A percentile compares a stretch with the other conserved stretches of the same genome.
phyloP scores from a whole-genome alignment of 768 basidiomycete species.

The Tricholoma hemisulphureum region DNA sequence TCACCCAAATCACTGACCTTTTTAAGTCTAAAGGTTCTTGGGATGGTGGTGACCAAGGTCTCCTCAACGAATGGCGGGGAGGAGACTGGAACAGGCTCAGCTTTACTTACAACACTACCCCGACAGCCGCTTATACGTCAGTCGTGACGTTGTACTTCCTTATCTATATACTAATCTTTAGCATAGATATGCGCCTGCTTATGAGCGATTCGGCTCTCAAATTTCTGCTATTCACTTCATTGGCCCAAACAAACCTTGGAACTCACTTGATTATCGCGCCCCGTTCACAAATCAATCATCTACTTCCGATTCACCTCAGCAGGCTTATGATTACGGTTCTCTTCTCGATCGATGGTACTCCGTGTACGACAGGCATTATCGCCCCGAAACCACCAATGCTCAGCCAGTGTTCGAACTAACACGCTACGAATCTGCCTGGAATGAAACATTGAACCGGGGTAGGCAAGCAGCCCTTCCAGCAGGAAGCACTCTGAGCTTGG shows the following conservation, averaged over 20 bases:
- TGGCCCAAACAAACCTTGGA: slow-evolving; percentile 95
- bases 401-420: slow-evolving; percentile 57
- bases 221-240: slow-evolving; percentile 93
- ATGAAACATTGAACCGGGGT: slow-evolving; percentile 35
- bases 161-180: slow-evolving; percentile 20
- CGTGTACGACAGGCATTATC: slow-evolving; percentile 87
- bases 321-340: slow-evolving; percentile 71
- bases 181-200: slow-evolving; percentile 90
- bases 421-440: slow-evolving; percentile 77
- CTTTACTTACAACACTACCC: slow-evolving; percentile 98
- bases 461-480: slow-evolving; percentile 19
- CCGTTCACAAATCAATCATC: slow-evolving; percentile 43
- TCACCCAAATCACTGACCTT: slow-evolving; percentile 66
- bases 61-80: slow-evolving; percentile 94
- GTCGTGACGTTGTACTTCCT: slow-evolving; percentile 34
- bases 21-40: slow-evolving; percentile 81
- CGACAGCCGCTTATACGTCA: slow-evolving; percentile 94
- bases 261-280: slow-evolving; percentile 64
- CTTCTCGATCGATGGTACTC: slow-evolving; percentile 90
- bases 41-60: slow-evolving; percentile 98
- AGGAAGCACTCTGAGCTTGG: slow-evolving; percentile 49
- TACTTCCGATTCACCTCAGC: slow-evolving; percentile 32
- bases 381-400: slow-evolving; percentile 48
- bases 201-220: slow-evolving; percentile 85
- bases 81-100: slow-evolving; percentile 88